Conservation (phyloP, 306 rosid genomes). For the Purshia tridentata region DNA sequence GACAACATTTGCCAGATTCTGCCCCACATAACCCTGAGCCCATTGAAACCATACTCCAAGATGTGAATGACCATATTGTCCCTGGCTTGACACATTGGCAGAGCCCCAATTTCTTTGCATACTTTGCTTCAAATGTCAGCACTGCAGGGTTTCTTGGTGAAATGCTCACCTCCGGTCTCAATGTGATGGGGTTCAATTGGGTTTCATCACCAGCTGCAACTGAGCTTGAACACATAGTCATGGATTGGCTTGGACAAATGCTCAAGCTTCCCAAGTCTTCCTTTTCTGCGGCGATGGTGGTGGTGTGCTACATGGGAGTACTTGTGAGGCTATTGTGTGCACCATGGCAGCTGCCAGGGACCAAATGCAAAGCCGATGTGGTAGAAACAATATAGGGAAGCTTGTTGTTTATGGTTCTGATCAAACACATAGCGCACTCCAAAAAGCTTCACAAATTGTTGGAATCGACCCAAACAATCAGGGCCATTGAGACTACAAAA, state of each 20-base stretch:
- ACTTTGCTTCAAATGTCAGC: conserved; percentile 24
- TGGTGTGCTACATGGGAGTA: conserved; percentile 41
- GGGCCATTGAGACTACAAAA: conserved; percentile 26
- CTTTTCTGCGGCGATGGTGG: conserved; percentile 37
- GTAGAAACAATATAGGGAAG: conserved; percentile 19
- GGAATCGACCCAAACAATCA: conserved; percentile 24
- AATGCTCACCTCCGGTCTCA: conserved; percentile 37
- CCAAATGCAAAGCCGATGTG: conserved; percentile 15
- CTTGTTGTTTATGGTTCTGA: conserved; percentile 45
- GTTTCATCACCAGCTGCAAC: conserved; percentile 47
- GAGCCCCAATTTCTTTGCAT: conserved; percentile 34
- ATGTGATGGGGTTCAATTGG: conserved; percentile 43
- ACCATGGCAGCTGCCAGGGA: conserved; percentile 43
- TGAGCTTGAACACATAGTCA: conserved; percentile 39
- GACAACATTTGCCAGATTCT: conserved; percentile 18
- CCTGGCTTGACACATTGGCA: conserved; percentile 51
- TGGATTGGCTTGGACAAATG: conserved; percentile 49
- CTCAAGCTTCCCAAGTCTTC: conserved; percentile 37
- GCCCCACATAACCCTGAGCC: conserved; percentile 35
- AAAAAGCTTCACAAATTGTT: conserved; percentile 33
- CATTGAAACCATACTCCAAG: conserved; percentile 37
- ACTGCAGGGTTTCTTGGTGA: conserved; percentile 36
- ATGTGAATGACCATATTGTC: conserved; percentile 27
- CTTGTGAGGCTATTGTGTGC: conserved; percentile 43
- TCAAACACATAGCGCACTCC: conserved; percentile 38